Evolutionary conservation across 805 yeast species (phyloP), one percentile per base, ranked within the genome.

Genomic region (Candida pseudofarinosa): DNA sequence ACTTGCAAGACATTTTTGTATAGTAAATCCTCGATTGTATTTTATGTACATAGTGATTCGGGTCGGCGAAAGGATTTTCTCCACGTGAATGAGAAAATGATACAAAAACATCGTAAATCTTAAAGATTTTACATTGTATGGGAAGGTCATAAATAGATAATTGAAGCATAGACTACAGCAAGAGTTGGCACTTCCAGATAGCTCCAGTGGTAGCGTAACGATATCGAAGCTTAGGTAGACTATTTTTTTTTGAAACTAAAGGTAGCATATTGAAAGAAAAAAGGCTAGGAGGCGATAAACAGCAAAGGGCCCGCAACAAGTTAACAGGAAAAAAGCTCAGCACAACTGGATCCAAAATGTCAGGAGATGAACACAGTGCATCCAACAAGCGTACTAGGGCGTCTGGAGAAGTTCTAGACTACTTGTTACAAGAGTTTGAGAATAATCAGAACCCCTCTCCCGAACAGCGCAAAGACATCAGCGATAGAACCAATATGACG

Each of bases 391-490:
- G 93, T 47, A 80, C 83, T 12, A 69, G 91, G 42, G 89, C 89
- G 2, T 78, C 81, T n/a, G 91, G 96, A 1, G 91, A 83, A 55
- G 88, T 85, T 2, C 69, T 89, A 41, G 83, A 80, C 39, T 72
- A 75, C 36, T 70, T 89, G 38, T 76, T 87, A 35, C 65, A 70
- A 23, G 95, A 85, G 57, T 89, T 87, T 58, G 77, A 75, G 40
- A 69, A 66, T 40, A 86, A 86, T 51, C 84, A 87, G 23, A 86
- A 84, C 51, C 97, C 97, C 0, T 71, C 79, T 23, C 80, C 90
- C 0, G 83, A 83, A 33, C 76, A 76, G 43, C 69, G 97, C 33
- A 82, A 82, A 54, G 76, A 72, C 23, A 80, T 89, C 32, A 80
- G 93, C 33, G 79, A 75, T 2, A 73, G 74, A 46, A 85, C 95